phyloP scores from a whole-genome alignment of 176 grass and related monocot species.

The Ananas comosus region DNA sequence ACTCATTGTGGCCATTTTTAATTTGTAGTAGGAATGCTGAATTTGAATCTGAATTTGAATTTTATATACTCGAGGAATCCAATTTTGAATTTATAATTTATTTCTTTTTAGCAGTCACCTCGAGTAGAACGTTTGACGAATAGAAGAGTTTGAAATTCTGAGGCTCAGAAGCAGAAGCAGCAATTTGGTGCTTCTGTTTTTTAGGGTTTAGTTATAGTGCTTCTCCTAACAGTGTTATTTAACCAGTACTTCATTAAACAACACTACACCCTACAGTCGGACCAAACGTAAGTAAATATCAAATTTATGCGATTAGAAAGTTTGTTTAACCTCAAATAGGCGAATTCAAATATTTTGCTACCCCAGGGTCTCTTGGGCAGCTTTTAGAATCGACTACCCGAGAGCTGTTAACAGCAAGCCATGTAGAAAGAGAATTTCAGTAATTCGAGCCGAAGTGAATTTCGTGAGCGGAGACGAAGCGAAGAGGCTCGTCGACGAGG shows the following conservation, averaged over 20 bases:
- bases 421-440: conserved; percentile 13
- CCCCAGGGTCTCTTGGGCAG: conserved; percentile 7
- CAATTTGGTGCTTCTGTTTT: no score
- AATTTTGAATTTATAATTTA: neutral
- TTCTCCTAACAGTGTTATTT: no score
- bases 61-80: neutral
- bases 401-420: neutral
- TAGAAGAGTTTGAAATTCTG: no score
- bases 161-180: no score
- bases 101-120: neutral
- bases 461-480: conserved; percentile 76
- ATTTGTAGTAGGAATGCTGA: neutral
- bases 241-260: neutral
- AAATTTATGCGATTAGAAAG: neutral
- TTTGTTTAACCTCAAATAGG: no score
- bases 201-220: neutral
- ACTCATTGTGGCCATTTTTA: neutral
- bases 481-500: conserved; percentile 64
- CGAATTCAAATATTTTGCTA: neutral
- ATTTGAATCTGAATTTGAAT: neutral
- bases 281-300: neutral
- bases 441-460: conserved; percentile 51
- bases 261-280: neutral
- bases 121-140: neutral
- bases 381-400: neutral